Percentiles rank a stretch among this genome's conserved stretches.
Evolutionary conservation across 116 monocot species (phyloP).

Genomic region (Trichopus zeylanicus): DNA sequence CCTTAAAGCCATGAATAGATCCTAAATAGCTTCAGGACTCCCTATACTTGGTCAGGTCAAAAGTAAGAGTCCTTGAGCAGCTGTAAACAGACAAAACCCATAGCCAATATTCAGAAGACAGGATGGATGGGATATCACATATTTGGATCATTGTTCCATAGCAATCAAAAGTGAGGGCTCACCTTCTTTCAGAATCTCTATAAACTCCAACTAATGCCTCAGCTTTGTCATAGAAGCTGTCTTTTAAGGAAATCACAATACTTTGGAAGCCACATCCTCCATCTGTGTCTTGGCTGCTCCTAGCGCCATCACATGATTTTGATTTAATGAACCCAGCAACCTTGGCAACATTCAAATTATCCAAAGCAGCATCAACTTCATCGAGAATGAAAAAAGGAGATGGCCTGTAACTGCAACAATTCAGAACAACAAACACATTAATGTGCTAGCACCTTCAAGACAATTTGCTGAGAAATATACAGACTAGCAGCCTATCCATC

Average conservation of each 20-base stretch:
- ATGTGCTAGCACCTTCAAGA: background rate
- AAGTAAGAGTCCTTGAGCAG: conserved; percentile 73
- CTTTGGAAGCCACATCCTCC: conserved; percentile 76
- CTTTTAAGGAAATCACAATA: conserved; percentile 92
- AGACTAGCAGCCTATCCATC: too few relatives aligned
- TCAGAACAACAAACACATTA: background rate
- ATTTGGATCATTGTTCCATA: too few relatives aligned
- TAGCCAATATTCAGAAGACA: too few relatives aligned
- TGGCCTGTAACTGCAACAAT: conserved; percentile 70
- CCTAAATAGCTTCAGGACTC: conserved; percentile 28
- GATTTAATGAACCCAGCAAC: conserved; percentile 86
- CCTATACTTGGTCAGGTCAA: conserved; percentile 71
- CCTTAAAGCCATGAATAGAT: background rate
- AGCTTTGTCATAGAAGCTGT: conserved; percentile 96
- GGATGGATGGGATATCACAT: too few relatives aligned
- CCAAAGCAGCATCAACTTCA: conserved; percentile 95
- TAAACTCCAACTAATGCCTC: conserved; percentile 96
- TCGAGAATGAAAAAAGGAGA: conserved; percentile 98
- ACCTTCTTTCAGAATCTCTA: conserved; percentile 84
- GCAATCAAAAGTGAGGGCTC: too few relatives aligned
- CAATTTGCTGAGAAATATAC: too few relatives aligned
- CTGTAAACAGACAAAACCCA: conserved; percentile 24
- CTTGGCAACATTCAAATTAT: conserved; percentile 95
- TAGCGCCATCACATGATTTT: conserved; percentile 60
- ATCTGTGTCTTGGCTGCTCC: conserved; percentile 34